Evolutionary conservation across 176 grass and related monocot species (phyloP), one percentile per base, ranked within the genome.

Genomic region (Cymbopogon citratus): DNA sequence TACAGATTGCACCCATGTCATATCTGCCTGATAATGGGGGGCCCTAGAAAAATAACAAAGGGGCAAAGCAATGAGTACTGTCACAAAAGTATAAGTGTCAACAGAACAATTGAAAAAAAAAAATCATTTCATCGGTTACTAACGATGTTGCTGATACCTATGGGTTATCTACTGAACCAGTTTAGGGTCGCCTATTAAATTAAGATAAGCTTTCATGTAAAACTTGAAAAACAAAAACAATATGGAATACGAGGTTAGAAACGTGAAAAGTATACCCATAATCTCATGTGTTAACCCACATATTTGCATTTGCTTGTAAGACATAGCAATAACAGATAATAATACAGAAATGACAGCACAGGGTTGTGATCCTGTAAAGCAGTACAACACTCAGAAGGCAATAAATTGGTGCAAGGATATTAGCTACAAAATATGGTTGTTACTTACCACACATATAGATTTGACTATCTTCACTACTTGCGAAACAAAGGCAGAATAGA

Each of bases 1-100:
- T 93, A 81, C 96, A 98, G 61, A 98, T 93, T 56, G 96, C 96
- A 75, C 96, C 96, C 96, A 98, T 98, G 84, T 98, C 96, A 54
- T 95, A 98, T 89, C 87, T 93, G 12, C 92, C 92, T 80, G 90
- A 70, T 67, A 95, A 84, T 12, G 96, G 92, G 4, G 96, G 92
- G 0, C 92, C 96, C 96, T 95, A 89, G 5, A 13, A 81, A 77
- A 87, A 70, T 19, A 27, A 60, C 36, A 48, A 54, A 24, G 29
- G 19, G 45, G 34, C 34, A 72, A 48, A 85, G n/a, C 24, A n/a
- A 78, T 77, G 29, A 80, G 39, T 23, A 57, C n/a, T 46, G n/a
- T 0, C 1, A 1, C 3, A 73, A n/a, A 39, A 23, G 33, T 57
- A 54, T 7, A 29, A 57, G 34, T 59, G 35, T 63, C 12, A 63